Evolutionary conservation across 306 rosid genomes (phyloP), one percentile per base, ranked within the genome.

Genomic region (Vigna nakashimae): DNA sequence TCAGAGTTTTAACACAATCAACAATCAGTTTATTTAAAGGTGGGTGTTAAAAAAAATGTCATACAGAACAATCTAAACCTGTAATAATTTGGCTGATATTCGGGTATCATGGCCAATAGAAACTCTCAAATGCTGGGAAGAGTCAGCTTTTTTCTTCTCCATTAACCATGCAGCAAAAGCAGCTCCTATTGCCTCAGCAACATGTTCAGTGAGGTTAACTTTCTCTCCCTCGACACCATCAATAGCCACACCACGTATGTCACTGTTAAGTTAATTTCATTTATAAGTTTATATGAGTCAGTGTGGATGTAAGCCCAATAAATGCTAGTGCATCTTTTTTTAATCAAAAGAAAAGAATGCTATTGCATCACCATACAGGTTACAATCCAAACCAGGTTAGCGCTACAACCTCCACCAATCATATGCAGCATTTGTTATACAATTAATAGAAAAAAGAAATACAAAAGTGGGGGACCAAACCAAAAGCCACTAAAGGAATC

Each of bases 21-120:
- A 68, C 17, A 53, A 55, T n/a, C 53, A 57, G 18, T 56, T 55
- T 14, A 64, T 34, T 28, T 36, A 30, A 20, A 70, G 64, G 15
- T 82, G 24, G 62, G 16, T 15, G 65, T 16, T 22, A 58, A 51
- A 53, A 32, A 57, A 38, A 80, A 80, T 51, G 53, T 73, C 38
- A 72, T 6, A 78, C 60, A 45, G 63, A 82, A 68, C 57, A 40
- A 77, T 46, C n/a, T 62, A 74, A 60, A 91, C 98, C 98, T 90
- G 95, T 82, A 95, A 87, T 17, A 71, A 57, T 79, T 91, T 83
- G 46, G 98, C 95, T 20, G 98, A 87, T 85, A 95, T 88, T 63
- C 97, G 88, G 71, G 98, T 92, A 74, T 92, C 98, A 57, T 92
- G 92, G 69, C 98, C 98, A 75, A 95, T 62, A 71, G 98, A 92